Evolutionary conservation across 495 filamentous ascomycete species (phyloP).

Genomic region (Aspergillus kassunensis): DNA sequence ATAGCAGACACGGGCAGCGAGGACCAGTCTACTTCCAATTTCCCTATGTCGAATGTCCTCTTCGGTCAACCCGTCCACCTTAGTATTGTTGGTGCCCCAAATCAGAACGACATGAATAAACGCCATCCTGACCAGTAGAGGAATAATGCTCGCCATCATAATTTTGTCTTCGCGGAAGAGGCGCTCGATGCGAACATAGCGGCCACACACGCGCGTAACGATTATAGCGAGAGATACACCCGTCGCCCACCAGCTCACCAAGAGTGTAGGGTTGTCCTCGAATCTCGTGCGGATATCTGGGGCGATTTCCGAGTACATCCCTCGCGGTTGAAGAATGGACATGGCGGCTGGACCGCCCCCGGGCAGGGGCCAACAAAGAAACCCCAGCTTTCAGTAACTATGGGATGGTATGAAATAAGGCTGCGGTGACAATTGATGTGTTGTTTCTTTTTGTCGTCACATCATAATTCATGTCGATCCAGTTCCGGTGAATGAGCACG

Average conservation of each 20-base stretch:
- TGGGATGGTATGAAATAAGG: neutral
- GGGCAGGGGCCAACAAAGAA: constrained; percentile 23
- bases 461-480: constrained; percentile 7
- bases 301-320: constrained; percentile 36
- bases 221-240: constrained; percentile 78
- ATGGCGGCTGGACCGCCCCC: constrained; percentile 30
- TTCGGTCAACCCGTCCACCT: constrained; percentile 35
- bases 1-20: constrained; percentile 52
- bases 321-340: constrained; percentile 21
- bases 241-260: constrained; percentile 95
- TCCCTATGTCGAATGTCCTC: constrained; percentile 40
- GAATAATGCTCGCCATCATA: constrained; percentile 75
- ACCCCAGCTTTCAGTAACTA: neutral
- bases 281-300: constrained; percentile 51
- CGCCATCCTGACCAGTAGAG: constrained; percentile 76
- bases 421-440: neutral
- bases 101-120: constrained; percentile 80
- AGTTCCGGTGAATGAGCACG: constrained; percentile 1
- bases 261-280: constrained; percentile 69
- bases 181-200: constrained; percentile 74
- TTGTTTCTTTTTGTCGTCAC: constrained; percentile 3
- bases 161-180: constrained; percentile 86
- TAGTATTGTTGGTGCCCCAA: constrained; percentile 82
- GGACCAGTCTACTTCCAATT: constrained; percentile 51
- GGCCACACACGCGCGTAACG: constrained; percentile 66